Conservation (phyloP, 257 asterid genomes). For the Nemophila menziesii region DNA sequence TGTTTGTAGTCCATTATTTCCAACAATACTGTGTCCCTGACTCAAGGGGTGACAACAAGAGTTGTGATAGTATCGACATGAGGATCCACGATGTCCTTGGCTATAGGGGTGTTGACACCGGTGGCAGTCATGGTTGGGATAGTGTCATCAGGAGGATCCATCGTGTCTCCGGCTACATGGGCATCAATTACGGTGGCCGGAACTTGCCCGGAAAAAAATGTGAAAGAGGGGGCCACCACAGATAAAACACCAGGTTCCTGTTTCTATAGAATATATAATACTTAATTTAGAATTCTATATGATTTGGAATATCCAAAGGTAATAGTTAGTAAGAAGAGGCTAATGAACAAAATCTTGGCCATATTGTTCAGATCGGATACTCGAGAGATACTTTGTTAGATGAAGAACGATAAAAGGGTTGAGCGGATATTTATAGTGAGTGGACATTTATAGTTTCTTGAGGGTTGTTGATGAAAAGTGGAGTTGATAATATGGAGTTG, state of each 20-base stretch:
- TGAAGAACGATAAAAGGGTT: constrained; percentile 14
- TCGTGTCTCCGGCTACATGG: constrained; percentile 3
- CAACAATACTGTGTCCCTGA: no score
- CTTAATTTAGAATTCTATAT: constrained; percentile 33
- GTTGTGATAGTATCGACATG: no score
- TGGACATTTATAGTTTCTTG: no score
- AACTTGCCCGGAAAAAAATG: constrained; percentile 26
- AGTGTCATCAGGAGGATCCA: constrained; percentile 4
- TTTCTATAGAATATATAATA: constrained; percentile 14
- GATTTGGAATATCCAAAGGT: constrained; percentile 24
- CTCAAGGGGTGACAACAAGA: no score
- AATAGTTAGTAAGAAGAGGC: constrained; percentile 32
- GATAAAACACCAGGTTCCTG: constrained; percentile 23
- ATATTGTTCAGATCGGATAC: constrained; percentile 14
- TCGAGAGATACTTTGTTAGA: constrained; percentile 14
- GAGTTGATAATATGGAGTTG: constrained; percentile 46
- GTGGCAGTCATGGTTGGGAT: constrained; percentile 15
- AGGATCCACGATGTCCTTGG: no score
- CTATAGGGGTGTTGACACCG: constrained; percentile 18
- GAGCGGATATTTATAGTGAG: constrained; percentile 23
- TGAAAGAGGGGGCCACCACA: constrained; percentile 17
- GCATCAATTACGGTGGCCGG: constrained; percentile 19
- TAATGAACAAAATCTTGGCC: constrained; percentile 27
- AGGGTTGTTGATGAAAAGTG: no score
- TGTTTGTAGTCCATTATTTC: no score